Evolutionary conservation across 352 stramenopile species (phyloP).

Genomic region (Lagenidium giganteum): DNA sequence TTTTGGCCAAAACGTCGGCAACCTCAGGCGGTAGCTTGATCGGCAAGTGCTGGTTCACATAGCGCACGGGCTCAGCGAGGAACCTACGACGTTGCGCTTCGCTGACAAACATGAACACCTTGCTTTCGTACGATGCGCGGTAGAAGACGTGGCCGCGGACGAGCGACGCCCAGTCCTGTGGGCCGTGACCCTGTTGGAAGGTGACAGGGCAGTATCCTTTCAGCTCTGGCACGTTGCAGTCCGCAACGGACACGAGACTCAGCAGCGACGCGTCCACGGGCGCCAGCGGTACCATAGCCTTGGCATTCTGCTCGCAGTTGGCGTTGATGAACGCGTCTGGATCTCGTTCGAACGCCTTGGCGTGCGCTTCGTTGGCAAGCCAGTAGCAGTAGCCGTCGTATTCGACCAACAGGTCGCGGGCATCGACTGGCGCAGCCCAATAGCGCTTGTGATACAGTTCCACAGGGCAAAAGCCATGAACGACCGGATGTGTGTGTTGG

Average conservation of each 20-base stretch:
- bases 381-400: conserved; percentile 31
- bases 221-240: conserved; percentile 67
- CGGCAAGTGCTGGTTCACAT: conserved; percentile 34
- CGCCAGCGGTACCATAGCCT: conserved; percentile 22
- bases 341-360: conserved; percentile 23
- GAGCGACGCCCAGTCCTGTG: conserved; percentile 38
- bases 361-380: conserved; percentile 30
- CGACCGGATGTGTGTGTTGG: conserved; percentile 24
- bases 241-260: conserved; percentile 49
- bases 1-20: conserved; percentile 26
- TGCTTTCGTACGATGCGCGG: conserved; percentile 45
- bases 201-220: conserved; percentile 76
- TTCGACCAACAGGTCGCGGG: conserved; percentile 40
- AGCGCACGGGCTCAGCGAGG: conserved; percentile 36
- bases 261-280: conserved; percentile 60
- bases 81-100: conserved; percentile 43
- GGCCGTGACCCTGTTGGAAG: conserved; percentile 28
- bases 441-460: conserved; percentile 37
- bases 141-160: conserved; percentile 59
- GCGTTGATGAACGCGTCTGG: conserved; percentile 30
- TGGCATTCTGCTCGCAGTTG: conserved; percentile 24
- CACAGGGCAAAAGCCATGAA: conserved; percentile 55
- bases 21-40: conserved; percentile 64
- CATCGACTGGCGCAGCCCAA: conserved; percentile 14
- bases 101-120: conserved; percentile 56